These are phyloP conservation scores for Podaxis rugospora DNA, from an alignment of 768 basidiomycete genomes.

Conservation along the genomic window DNA sequence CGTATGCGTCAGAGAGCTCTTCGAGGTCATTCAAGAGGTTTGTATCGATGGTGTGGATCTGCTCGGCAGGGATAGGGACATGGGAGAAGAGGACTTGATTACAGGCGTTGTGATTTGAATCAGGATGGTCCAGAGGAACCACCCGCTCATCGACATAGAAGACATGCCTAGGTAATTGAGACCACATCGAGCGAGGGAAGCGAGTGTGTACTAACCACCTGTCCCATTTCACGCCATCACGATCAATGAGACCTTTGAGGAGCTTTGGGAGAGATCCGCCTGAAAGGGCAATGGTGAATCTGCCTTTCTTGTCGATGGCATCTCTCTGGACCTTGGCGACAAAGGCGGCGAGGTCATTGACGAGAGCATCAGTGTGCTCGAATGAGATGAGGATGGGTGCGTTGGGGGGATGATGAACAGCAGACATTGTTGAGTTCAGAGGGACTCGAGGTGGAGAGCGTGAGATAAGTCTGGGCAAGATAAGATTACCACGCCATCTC, in stretches of 20 bases:
- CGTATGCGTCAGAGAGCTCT: constrained; percentile 77
- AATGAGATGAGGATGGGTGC: constrained; percentile 76
- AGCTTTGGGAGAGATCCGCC: constrained; percentile 89
- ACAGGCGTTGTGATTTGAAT: constrained; percentile 88
- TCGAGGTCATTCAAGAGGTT: constrained; percentile 66
- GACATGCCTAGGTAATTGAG: constrained; percentile 70
- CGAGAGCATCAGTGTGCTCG: constrained; percentile 47
- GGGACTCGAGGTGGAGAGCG: constrained; percentile 2
- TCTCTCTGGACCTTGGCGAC: constrained; percentile 86
- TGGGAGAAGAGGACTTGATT: constrained; percentile 70
- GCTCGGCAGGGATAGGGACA: constrained; percentile 67
- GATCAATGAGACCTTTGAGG: constrained; percentile 64
- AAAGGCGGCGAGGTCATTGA: constrained; percentile 70
- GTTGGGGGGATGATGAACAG: constrained; percentile 51
- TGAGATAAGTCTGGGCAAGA: constrained; percentile 6
- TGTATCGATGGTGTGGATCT: constrained; percentile 84
- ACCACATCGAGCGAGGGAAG: neutral
- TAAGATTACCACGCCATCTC: constrained; percentile 12
- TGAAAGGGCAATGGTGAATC: constrained; percentile 90
- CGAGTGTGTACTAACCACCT: constrained; percentile 65
- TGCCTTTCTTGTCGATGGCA: constrained; percentile 81
- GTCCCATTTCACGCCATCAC: constrained; percentile 79
- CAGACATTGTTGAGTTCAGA: constrained; percentile 23
- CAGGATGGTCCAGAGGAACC: constrained; percentile 88
- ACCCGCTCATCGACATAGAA: constrained; percentile 97